Percentiles rank a stretch among this genome's conserved stretches.
These are phyloP conservation scores for Aspergillus quadrilineatus DNA, from an alignment of 2,329 filamentous ascomycete genomes.

Conservation along the genomic window DNA sequence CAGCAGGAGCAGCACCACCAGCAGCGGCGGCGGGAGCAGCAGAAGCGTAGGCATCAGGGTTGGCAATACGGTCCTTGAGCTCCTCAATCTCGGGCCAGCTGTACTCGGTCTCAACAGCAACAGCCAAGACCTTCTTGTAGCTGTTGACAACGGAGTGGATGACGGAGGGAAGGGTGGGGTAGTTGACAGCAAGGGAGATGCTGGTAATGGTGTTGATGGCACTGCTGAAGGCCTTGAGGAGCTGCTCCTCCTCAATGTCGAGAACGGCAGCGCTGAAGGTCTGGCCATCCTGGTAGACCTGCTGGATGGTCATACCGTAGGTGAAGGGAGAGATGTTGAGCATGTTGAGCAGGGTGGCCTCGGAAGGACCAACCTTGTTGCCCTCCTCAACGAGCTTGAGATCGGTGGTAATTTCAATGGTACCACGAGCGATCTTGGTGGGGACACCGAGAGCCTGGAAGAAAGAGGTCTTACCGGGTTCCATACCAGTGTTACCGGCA, in stretches of 20 bases:
- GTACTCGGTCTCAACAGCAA: slow-evolving; percentile 87
- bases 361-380: slow-evolving; percentile 94
- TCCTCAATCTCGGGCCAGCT: slow-evolving; percentile 94
- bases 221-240: slow-evolving; percentile 76
- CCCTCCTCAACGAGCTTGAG: slow-evolving; percentile 95
- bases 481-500: slow-evolving; percentile 99
- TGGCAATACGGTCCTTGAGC: slow-evolving; percentile 99
- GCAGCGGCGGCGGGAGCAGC: slow-evolving; percentile 72
- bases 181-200: slow-evolving; percentile 89
- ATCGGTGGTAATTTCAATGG: slow-evolving; percentile 98
- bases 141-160: slow-evolving; percentile 94
- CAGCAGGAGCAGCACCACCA: slow-evolving; percentile 52
- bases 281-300: slow-evolving; percentile 98
- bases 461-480: slow-evolving; percentile 99
- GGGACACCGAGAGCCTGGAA: slow-evolving; percentile 99
- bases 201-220: slow-evolving; percentile 84
- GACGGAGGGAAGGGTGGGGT: slow-evolving; percentile 93
- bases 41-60: slow-evolving; percentile 93
- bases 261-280: slow-evolving; percentile 81
- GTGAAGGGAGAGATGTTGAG: slow-evolving; percentile 99
- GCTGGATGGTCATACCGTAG: slow-evolving; percentile 93
- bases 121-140: slow-evolving; percentile 91
- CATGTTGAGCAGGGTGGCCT: slow-evolving; percentile 99
- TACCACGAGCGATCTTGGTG: slow-evolving; percentile 99
- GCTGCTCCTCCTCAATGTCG: slow-evolving; percentile 92